A percentile compares a stretch with the other conserved stretches of the same genome.
Conservation (phyloP, 805 yeast species). For the Starmerella vitae region DNA sequence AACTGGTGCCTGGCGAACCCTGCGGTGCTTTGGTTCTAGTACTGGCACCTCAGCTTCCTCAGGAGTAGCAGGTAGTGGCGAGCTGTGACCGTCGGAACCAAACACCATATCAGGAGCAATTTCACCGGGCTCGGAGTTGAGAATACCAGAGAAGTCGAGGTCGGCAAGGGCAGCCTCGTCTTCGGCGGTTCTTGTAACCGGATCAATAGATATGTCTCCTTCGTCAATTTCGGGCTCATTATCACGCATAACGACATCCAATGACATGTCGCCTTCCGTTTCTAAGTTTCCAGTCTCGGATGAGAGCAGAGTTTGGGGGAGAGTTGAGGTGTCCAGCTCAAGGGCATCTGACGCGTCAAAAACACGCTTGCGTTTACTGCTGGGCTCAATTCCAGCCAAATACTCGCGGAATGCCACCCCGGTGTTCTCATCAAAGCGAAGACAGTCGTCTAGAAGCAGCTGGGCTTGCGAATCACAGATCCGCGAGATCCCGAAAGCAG, state of each 20-base stretch:
- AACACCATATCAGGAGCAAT: slow-evolving; percentile 9
- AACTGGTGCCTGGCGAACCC: slow-evolving; percentile 7
- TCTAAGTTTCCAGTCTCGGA: background rate
- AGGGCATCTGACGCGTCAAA: background rate
- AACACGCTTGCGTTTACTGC: background rate
- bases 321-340: background rate
- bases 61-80: slow-evolving; percentile 17
- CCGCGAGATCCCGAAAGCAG: slow-evolving; percentile 15
- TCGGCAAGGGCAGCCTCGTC: slow-evolving; percentile 5
- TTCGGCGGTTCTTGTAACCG: slow-evolving; percentile 11
- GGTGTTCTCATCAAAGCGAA: slow-evolving; percentile 7
- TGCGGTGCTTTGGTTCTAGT: background rate
- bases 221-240: slow-evolving; percentile 1
- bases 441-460: slow-evolving; percentile 10
- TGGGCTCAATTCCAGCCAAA: slow-evolving; percentile 2
- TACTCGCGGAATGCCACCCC: slow-evolving; percentile 12
- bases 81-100: slow-evolving; percentile 15
- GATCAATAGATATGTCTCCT: background rate
- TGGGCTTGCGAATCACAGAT: slow-evolving; percentile 12
- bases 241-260: slow-evolving; percentile 15
- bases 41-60: background rate
- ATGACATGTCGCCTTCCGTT: slow-evolving; percentile 6
- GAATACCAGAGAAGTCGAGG: slow-evolving; percentile 9
- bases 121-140: background rate
- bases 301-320: background rate